Base-by-base conservation (phyloP, 2,329 filamentous ascomycete genomes). In the Pseudocercospora eumusae region DNA sequence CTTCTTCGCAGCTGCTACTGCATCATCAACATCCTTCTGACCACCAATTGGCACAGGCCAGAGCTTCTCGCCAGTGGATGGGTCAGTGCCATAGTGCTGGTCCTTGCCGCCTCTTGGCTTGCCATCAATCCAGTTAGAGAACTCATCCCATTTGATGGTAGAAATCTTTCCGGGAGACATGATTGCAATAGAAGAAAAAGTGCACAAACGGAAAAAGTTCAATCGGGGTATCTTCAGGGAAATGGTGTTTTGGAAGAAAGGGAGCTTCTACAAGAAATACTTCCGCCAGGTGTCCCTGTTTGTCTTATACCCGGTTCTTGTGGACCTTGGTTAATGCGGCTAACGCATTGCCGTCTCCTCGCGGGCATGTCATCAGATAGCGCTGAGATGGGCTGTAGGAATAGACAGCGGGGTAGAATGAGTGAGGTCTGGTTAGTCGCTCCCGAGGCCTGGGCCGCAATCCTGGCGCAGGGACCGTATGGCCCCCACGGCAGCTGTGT, bases 161-260 rank as follows among this genome's bases (percentile, higher is more conserved):
- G 74, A 73, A 18, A 78, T 73, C 65, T 80, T 80, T 63, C 75
- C 76, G 33, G 78, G 78, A 74, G 78, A 79, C 79, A 80, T 81
- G 66, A 57, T 77, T 56, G 60, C 56, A 31, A 28, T 10, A 21
- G 44, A 36, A 45, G 57, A n/a, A n/a, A n/a, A n/a, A n/a, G n/a
- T n/a, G n/a, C n/a, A n/a, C n/a, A n/a, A n/a, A n/a, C n/a, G n/a
- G n/a, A n/a, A n/a, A n/a, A 28, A 47, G 15, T n/a, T n/a, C 21
- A 47, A 7, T 15, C n/a, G 7, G 53, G 28, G 33, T 56, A 40
- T 40, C 53, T 42, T 28, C 36, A 40, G 6, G 18, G 6, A 28
- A 21, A 44, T 23, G 13, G 20, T n/a, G 3, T 3, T 40, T 23
- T 20, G 23, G n/a, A 25, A 56, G 31, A 23, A 42, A 44, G 27